phyloP scores from a whole-genome alignment of 352 stramenopile species.

The Globisporangium spiculum region DNA sequence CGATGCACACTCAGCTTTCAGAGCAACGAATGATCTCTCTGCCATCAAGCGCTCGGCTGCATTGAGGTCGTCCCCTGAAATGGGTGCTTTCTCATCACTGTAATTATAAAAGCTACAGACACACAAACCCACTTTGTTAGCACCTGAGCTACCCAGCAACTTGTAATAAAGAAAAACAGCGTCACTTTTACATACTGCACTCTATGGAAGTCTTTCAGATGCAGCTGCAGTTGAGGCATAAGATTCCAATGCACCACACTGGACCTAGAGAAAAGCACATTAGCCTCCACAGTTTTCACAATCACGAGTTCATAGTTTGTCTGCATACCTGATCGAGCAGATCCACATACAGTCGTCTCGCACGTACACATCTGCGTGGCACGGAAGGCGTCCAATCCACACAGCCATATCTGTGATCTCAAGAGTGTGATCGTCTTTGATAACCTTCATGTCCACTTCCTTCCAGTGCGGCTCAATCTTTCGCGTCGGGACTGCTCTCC shows the following conservation, averaged over 20 bases:
- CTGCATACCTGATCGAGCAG: constrained; percentile 32
- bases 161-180: background rate
- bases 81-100: constrained; percentile 7
- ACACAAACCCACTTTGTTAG: background rate
- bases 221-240: constrained; percentile 16
- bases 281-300: background rate
- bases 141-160: background rate
- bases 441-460: constrained; percentile 26
- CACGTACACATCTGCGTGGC: constrained; percentile 30
- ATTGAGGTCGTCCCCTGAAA: background rate
- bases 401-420: constrained; percentile 31
- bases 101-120: constrained; percentile 13
- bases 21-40: constrained; percentile 12
- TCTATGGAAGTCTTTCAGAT: constrained; percentile 6
- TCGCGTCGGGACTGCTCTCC: background rate
- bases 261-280: background rate
- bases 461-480: constrained; percentile 11
- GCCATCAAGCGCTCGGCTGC: constrained; percentile 12
- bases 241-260: constrained; percentile 11
- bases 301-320: background rate
- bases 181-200: constrained; percentile 13
- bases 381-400: constrained; percentile 44
- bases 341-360: constrained; percentile 36
- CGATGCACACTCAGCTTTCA: background rate
- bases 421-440: constrained; percentile 14